phyloP scores from a whole-genome alignment of 495 filamentous ascomycete genomes.

The Elasticomyces elasticus region DNA sequence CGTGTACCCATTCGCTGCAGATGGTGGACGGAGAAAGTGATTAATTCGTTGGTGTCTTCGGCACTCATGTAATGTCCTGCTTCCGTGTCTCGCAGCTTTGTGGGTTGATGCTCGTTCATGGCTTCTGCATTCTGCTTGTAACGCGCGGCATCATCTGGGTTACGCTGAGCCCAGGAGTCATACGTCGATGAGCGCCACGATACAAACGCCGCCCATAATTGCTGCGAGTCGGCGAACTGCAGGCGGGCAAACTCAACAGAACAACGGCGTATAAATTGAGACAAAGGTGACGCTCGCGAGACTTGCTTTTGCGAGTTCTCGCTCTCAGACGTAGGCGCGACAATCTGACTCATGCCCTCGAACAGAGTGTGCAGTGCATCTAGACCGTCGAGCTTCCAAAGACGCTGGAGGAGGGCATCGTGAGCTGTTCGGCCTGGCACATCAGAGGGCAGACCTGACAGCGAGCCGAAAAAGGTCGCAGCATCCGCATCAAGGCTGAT shows the following conservation, averaged over 20 bases:
- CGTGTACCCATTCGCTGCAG: conserved; percentile 20
- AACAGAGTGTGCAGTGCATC: conserved; percentile 49
- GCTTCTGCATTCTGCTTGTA: background rate
- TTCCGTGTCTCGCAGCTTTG: background rate
- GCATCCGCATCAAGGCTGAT: conserved; percentile 24
- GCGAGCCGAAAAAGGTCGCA: conserved; percentile 52
- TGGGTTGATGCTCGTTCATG: background rate
- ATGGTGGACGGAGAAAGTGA: conserved; percentile 11
- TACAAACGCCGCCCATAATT: conserved; percentile 70
- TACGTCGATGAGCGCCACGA: conserved; percentile 69
- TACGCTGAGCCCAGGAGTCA: conserved; percentile 50
- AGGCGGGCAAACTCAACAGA: conserved; percentile 70
- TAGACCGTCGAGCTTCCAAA: conserved; percentile 76
- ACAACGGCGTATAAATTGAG: conserved; percentile 68
- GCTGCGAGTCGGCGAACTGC: conserved; percentile 64
- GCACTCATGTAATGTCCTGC: conserved; percentile 1
- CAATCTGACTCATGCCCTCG: conserved; percentile 20
- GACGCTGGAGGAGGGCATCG: conserved; percentile 71
- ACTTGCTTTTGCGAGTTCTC: conserved; percentile 8
- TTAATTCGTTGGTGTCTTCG: conserved; percentile 12
- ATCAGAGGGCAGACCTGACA: conserved; percentile 55
- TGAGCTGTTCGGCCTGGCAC: conserved; percentile 71
- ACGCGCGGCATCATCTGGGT: conserved; percentile 9
- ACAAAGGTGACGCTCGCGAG: conserved; percentile 65
- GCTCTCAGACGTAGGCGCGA: conserved; percentile 10